phyloP scores from a whole-genome alignment of 306 rosid species.

The Sechiopsis laciniata region DNA sequence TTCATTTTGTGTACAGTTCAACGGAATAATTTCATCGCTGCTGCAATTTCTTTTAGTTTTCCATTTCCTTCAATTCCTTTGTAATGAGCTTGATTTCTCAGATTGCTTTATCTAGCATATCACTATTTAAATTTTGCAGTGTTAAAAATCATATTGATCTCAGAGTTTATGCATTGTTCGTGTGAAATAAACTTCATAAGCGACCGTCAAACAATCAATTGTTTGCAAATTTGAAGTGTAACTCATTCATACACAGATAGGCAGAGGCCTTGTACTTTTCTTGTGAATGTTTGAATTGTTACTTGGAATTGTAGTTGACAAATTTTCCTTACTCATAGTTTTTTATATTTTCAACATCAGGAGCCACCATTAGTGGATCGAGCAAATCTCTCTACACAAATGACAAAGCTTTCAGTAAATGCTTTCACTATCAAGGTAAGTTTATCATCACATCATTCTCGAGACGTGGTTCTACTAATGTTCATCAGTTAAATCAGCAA shows the following conservation, averaged over 20 bases:
- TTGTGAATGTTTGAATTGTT: neutral
- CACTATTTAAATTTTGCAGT: neutral
- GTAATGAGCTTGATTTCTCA: neutral
- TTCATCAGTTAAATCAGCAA: neutral
- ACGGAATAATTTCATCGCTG: neutral
- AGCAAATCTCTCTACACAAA: conserved; percentile 35
- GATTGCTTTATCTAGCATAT: neutral
- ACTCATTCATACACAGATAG: neutral
- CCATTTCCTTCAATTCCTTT: neutral
- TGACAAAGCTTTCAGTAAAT: conserved; percentile 55
- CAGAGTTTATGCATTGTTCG: neutral
- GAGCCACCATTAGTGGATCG: conserved; percentile 42
- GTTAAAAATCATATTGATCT: conserved; percentile 2
- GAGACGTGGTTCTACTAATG: neutral
- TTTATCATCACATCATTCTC: conserved; percentile 16
- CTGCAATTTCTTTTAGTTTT: neutral
- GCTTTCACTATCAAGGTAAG: conserved; percentile 65
- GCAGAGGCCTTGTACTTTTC: neutral
- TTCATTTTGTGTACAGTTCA: conserved; percentile 2
- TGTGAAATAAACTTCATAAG: neutral
- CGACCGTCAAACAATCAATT: neutral
- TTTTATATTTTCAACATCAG: conserved; percentile 33
- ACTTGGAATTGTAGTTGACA: neutral
- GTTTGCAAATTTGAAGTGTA: neutral
- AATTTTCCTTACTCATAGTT: neutral